Percentiles rank a stretch among this genome's conserved stretches.
Evolutionary conservation across 495 filamentous ascomycete species (phyloP).

Genomic region (Astrothelium subdiscretum): DNA sequence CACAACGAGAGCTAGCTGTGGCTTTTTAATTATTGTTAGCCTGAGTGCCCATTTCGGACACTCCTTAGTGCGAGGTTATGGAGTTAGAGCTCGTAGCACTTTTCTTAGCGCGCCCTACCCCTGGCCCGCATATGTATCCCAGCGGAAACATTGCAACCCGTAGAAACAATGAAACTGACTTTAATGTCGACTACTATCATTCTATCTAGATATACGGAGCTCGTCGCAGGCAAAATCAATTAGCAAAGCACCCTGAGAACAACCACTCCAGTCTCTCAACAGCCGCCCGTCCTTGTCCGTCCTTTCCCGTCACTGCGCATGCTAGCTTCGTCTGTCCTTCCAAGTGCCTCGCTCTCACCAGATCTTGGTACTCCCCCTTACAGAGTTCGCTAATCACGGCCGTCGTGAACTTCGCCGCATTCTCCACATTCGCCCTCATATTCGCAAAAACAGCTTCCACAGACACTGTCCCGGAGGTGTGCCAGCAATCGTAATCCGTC

Average conservation of each 20-base stretch:
- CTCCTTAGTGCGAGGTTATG: no score
- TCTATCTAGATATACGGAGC: background rate
- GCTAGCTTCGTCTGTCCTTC: slow-evolving; percentile 46
- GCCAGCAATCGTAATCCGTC: slow-evolving; percentile 97
- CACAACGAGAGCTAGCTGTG: no score
- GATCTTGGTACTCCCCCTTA: slow-evolving; percentile 54
- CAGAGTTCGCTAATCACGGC: slow-evolving; percentile 77
- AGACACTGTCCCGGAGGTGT: slow-evolving; percentile 55
- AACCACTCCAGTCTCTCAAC: slow-evolving; percentile 52
- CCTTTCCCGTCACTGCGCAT: slow-evolving; percentile 24
- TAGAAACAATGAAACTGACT: background rate
- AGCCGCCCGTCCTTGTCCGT: slow-evolving; percentile 25
- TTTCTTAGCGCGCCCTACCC: background rate
- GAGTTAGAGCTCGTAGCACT: background rate
- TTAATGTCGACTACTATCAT: background rate
- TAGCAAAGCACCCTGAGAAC: slow-evolving; percentile 47
- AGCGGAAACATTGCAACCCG: background rate
- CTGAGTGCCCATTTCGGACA: no score
- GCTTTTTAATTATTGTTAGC: no score
- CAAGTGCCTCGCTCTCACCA: slow-evolving; percentile 64
- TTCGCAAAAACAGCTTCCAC: slow-evolving; percentile 94
- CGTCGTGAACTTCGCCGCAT: slow-evolving; percentile 69
- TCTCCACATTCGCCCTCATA: slow-evolving; percentile 79
- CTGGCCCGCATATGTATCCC: background rate
- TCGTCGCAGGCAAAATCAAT: background rate